Evolutionary conservation across 495 filamentous ascomycete species (phyloP), one percentile per base, ranked within the genome.

Genomic region (Aspergillus egyptiacus): DNA sequence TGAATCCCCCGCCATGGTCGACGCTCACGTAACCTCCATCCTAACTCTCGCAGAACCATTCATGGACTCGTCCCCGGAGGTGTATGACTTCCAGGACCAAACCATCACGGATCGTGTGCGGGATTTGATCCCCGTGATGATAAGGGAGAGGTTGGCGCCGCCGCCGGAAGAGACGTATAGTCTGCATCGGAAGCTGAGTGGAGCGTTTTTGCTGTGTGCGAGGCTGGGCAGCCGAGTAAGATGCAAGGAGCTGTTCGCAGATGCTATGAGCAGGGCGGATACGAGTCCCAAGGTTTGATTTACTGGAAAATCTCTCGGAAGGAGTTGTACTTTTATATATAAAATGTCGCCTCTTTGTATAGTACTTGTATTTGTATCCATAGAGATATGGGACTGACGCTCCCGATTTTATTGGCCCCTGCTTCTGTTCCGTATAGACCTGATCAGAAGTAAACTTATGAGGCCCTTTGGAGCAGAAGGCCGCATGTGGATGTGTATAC

Each of bases 111-210:
- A 96, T 48, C 74, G 93, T 9, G 90, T 98, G 22, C 81, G 86
- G 50, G 79, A 66, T 11, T 73, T 93, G 18, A 97, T 98, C 55
- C 93, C 91, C 6, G 66, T 93, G 24, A 98, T 97, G 94, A 72
- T 98, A 24, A 77, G 79, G 38, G 93, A 97, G 72, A 67, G 93
- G 18, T 65, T 98, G 30, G 79, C 86, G 8, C 93, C 94, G 11
- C 93, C 94, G 32, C 93, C 93, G 0, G 94, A 98, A 71, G 93
- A 98, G 75, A 98, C 94, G 50, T 98, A 98, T 59, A 91, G 86
- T 65, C 62, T 98, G 63, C 93, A 98, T 69, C 78, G 93, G 52
- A 98, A 98, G 67, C 65, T 98, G 39, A 97, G 93, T 65, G 93
- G 93, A 2, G 93, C 94, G 0, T 98, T 98, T 58, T 66, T 98